Percentiles rank a stretch among this genome's conserved stretches.
phyloP scores from a whole-genome alignment of 768 basidiomycete species.

The Phaeolepiota aurea region DNA sequence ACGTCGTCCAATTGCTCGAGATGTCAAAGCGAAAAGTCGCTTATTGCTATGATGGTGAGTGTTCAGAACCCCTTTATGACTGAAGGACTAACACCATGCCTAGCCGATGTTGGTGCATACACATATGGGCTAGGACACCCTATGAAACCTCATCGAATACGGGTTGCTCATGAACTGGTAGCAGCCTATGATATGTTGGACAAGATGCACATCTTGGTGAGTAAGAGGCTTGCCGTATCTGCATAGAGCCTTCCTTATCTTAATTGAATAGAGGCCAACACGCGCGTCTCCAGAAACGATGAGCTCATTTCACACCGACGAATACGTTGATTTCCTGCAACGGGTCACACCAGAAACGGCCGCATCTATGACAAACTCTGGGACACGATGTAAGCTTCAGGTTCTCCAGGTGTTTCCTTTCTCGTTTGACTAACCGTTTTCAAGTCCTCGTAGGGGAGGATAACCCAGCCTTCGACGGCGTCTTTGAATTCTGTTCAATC shows the following conservation, averaged over 20 bases:
- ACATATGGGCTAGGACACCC: conserved; percentile 86
- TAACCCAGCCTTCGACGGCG: conserved; percentile 92
- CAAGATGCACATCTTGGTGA: conserved; percentile 86
- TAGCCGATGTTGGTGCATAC: conserved; percentile 64
- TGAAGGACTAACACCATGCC: background rate
- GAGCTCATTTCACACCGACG: conserved; percentile 97
- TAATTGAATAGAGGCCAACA: conserved; percentile 44
- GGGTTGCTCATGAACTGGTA: conserved; percentile 88
- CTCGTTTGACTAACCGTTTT: conserved; percentile 19
- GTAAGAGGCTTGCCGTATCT: conserved; percentile 14
- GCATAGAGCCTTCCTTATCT: background rate
- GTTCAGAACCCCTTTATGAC: conserved; percentile 3
- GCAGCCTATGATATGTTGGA: conserved; percentile 89
- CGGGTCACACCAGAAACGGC: conserved; percentile 88
- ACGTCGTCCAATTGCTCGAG: background rate
- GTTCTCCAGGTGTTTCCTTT: conserved; percentile 6
- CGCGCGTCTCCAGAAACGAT: conserved; percentile 68
- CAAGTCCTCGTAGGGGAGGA: conserved; percentile 76
- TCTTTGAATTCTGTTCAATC: conserved; percentile 96
- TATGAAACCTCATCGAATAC: conserved; percentile 95
- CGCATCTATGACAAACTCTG: conserved; percentile 77
- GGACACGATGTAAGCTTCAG: conserved; percentile 64
- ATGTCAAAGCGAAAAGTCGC: conserved; percentile 73
- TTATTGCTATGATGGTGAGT: conserved; percentile 73
- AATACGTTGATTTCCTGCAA: conserved; percentile 89